phyloP scores from a whole-genome alignment of 1,284 basidiomycete genomes.

The Marasmius sp. region DNA sequence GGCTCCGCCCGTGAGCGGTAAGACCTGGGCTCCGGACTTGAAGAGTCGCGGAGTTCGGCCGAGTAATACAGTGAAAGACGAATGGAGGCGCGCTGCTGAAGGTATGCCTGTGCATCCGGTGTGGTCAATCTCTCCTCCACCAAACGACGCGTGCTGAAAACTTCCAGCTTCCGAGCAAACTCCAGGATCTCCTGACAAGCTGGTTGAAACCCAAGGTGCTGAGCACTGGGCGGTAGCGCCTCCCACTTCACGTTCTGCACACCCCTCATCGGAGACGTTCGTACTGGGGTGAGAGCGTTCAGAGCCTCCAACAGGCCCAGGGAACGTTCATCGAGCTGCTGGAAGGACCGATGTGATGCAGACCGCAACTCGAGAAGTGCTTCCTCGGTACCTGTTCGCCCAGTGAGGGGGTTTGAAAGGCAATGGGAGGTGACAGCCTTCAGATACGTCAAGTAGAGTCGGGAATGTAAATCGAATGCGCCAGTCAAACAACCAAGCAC shows the following conservation, averaged over 20 bases:
- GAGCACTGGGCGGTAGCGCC: conserved; percentile 22
- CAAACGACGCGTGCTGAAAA: conserved; percentile 11
- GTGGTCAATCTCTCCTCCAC: no score
- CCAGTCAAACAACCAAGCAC: conserved; percentile 38
- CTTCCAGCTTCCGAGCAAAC: conserved; percentile 15
- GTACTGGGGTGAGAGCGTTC: conserved; percentile 30
- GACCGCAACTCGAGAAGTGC: conserved; percentile 39
- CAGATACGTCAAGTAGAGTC: conserved; percentile 40
- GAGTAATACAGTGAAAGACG: no score
- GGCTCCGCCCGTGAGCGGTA: no score
- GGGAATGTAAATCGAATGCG: conserved; percentile 29
- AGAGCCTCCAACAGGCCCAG: conserved; percentile 33
- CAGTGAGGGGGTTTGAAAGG: conserved; percentile 44
- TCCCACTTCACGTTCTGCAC: conserved; percentile 43
- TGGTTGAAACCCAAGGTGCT: conserved; percentile 24
- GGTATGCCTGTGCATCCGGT: no score
- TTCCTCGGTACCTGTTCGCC: conserved; percentile 44
- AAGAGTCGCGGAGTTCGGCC: no score
- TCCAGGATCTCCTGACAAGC: conserved; percentile 16
- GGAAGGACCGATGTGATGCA: conserved; percentile 38
- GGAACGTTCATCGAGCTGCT: conserved; percentile 28
- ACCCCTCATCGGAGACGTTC: conserved; percentile 29
- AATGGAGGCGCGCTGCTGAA: no score
- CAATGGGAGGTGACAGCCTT: conserved; percentile 45
- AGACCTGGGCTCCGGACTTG: no score